Base-by-base conservation (phyloP, 2,329 filamentous ascomycete species). In the Colletotrichum graminicola region DNA sequence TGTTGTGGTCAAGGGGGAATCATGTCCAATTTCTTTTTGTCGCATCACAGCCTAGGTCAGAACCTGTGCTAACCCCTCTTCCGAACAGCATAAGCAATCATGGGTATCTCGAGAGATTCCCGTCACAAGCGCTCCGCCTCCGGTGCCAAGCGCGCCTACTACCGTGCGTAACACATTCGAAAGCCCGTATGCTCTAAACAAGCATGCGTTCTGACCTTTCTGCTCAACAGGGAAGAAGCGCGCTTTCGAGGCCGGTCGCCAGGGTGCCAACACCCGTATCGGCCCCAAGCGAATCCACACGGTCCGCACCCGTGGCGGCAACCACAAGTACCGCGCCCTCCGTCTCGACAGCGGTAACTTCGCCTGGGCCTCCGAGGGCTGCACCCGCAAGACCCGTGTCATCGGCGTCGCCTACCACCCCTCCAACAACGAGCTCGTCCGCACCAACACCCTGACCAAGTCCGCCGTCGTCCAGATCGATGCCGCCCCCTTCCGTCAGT, bases 351-450 rank as follows among this genome's bases (percentile, higher is more conserved):
- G 94, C 77, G 96, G 96, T 84, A 99, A 99, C 92, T 99, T 98
- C 88, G 95, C 95, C 81, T 99, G 96, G 96, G 95, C 94, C 82
- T 98, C 94, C 78, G 96, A 99, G 91, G 95, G 95, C 82, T 89
- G 94, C 86, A 93, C 95, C 87, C 95, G 96, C 92, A 99, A 99
- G 92, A 94, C 94, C 87, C 96, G 97, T 90, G 93, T 99, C 85
- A 98, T 99, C 85, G 94, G 89, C 82, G 97, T 99, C 87, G 93
- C 92, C 84, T 99, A 94, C 93, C 97, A 99, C 88, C 97, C 96
- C 75, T 98, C 95, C 85, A 99, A 99, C 95, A 99, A 99, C 94
- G 96, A 99, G 89, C 91, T 99, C 80, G 95, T 99, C 90, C 96
- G 96, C 84, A 99, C 96, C 87, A 99, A 99, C 93, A 98, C 96